Evolutionary conservation across 1,284 basidiomycete genomes (phyloP).

Genomic region (Pulchroboletus neoregius): DNA sequence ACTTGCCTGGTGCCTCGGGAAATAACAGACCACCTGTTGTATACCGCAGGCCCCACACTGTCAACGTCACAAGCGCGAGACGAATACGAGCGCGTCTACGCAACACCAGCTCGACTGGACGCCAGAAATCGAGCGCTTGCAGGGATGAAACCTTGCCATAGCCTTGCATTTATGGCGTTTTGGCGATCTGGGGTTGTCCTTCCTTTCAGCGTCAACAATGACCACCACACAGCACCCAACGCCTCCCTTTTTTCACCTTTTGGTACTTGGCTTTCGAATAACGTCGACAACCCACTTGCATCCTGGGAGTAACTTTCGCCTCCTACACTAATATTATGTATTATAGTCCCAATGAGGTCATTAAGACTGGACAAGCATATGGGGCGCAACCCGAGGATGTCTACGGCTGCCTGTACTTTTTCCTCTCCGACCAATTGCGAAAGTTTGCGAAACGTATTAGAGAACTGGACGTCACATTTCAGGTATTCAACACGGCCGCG

Average conservation of each 20-base stretch:
- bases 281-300: slow-evolving; percentile 34
- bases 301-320: slow-evolving; percentile 37
- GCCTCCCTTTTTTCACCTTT: slow-evolving; percentile 34
- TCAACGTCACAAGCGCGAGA: slow-evolving; percentile 19
- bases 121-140: slow-evolving; percentile 31
- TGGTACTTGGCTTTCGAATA: slow-evolving; percentile 32
- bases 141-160: slow-evolving; percentile 36
- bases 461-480: slow-evolving; percentile 33
- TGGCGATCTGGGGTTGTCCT: slow-evolving; percentile 40
- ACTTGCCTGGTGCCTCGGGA: slow-evolving; percentile 29
- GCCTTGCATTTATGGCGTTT: slow-evolving; percentile 37
- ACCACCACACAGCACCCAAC: slow-evolving; percentile 38
- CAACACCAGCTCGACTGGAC: slow-evolving; percentile 34
- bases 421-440: slow-evolving; percentile 36
- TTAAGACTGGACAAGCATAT: slow-evolving; percentile 33
- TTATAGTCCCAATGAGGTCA: slow-evolving; percentile 21
- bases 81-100: slow-evolving; percentile 25
- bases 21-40: slow-evolving; percentile 31
- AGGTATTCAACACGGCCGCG: slow-evolving; percentile 27
- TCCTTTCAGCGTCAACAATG: slow-evolving; percentile 38
- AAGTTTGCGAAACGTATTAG: slow-evolving; percentile 35
- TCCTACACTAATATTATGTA: background rate
- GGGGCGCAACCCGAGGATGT: slow-evolving; percentile 39
- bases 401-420: slow-evolving; percentile 45
- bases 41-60: slow-evolving; percentile 26